Conservation (phyloP, 345 rosid genomes). For the Euphorbia peplus region DNA sequence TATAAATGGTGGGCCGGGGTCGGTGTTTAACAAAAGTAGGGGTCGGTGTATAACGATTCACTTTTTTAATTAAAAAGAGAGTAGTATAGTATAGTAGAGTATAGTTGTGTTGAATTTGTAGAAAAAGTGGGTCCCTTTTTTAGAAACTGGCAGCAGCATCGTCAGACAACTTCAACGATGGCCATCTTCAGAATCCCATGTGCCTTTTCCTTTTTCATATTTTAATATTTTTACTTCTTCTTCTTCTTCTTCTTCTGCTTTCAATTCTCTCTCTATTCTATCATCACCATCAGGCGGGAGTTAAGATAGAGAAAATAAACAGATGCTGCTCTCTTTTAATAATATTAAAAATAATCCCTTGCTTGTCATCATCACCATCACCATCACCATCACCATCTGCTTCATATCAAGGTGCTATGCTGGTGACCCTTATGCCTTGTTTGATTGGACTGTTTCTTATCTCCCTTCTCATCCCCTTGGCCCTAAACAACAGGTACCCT, state of each 20-base stretch:
- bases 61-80: neutral
- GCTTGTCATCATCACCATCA: no score
- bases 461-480: constrained; percentile 64
- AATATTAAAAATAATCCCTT: no score
- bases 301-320: constrained; percentile 17
- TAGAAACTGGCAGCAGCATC: neutral
- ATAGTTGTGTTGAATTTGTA: constrained; percentile 2
- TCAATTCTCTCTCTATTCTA: neutral
- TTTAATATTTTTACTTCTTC: no score
- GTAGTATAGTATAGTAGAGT: neutral
- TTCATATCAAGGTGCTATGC: constrained; percentile 31
- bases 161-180: neutral
- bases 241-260: neutral
- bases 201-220: neutral
- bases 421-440: constrained; percentile 73
- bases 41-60: no score
- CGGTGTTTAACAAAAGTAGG: no score
- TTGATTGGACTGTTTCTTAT: constrained; percentile 89
- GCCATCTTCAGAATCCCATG: constrained; percentile 12
- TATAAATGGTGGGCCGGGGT: no score
- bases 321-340: constrained; percentile 55
- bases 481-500: constrained; percentile 59
- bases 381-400: constrained; percentile 13
- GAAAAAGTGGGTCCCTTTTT: neutral
- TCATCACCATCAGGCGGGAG: neutral